Evolutionary conservation across 2,329 filamentous ascomycete genomes (phyloP), one percentile per base, ranked within the genome.

Genomic region (Pseudogymnoascus sp.): DNA sequence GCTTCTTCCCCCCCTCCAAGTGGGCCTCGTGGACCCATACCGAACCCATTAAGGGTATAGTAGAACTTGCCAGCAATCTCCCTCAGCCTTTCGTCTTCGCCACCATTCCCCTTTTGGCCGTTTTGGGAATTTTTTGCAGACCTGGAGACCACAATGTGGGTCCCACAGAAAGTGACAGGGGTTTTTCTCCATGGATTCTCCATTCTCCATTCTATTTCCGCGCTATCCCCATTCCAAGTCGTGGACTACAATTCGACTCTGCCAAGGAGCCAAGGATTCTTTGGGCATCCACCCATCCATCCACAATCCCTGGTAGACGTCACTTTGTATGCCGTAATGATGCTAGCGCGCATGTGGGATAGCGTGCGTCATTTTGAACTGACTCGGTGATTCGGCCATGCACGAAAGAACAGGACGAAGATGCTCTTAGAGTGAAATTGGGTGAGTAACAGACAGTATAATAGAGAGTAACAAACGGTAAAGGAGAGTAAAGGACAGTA

Each of bases 81-180:
- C 41, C 41, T 45, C 41, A 45, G 41, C 41, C 22, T 14, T 25
- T 45, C 41, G 22, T 45, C 41, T 45, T 45, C 19, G 41, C 19
- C 41, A 8, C 41, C 11, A 9, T 25, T 25, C 41, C 41, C 2
- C 2, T 25, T 45, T 14, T 9, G 41, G 41, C 11, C 14, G 41
- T 45, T 42, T 45, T 45, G 41, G 41, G 41, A 45, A 14, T 45
- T 45, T 45, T 45, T 45, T 45, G 41, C 41, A 45, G 41, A 45
- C 41, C 41, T 45, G 41, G 41, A 45, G 41, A 45, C 41, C 41
- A 45, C n/a, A 2, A 23, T n/a, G 35, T n/a, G 35, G 25, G 25
- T 25, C 25, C 25, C 25, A 36, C 35, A 36, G 35, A 23, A 3
- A 7, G 4, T 12, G 19, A 14, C 39, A 42, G 39, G 39, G 39